Percentiles rank a stretch among this genome's conserved stretches.
Evolutionary conservation across 2,329 filamentous ascomycete species (phyloP).

Genomic region (Pseudocercospora crystallina): DNA sequence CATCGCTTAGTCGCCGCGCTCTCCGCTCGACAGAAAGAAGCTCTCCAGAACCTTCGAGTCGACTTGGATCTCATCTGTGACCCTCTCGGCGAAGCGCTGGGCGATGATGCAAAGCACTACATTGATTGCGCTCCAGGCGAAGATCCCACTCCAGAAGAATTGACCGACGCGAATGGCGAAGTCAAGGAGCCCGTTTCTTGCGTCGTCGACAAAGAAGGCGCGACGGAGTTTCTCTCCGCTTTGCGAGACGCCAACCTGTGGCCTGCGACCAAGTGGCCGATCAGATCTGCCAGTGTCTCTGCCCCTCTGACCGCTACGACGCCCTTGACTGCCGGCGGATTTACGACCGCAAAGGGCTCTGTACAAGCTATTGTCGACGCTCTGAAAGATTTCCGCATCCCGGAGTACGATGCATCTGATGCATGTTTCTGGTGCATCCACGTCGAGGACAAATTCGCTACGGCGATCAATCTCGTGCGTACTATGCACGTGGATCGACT

Average conservation of each 20-base stretch:
- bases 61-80: conserved; percentile 31
- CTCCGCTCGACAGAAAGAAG: conserved; percentile 16
- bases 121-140: conserved; percentile 31
- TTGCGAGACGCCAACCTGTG: conserved; percentile 30
- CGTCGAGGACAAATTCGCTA: conserved; percentile 24
- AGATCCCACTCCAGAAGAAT: conserved; percentile 19
- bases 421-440: conserved; percentile 31
- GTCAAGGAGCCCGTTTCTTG: conserved; percentile 14
- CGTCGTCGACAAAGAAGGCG: conserved; percentile 26
- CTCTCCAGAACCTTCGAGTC: conserved; percentile 11
- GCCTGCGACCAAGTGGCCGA: conserved; percentile 27
- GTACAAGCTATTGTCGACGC: conserved; percentile 10
- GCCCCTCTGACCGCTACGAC: conserved; percentile 25
- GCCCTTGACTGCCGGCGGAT: conserved; percentile 29
- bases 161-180: not conserved
- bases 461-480: conserved; percentile 22
- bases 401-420: conserved; percentile 29
- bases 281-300: not conserved
- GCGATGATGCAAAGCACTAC: conserved; percentile 27
- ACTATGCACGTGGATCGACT: conserved; percentile 26
- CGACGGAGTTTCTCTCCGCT: conserved; percentile 25
- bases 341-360: conserved; percentile 8
- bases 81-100: conserved; percentile 25
- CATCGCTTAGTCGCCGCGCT: conserved; percentile 17
- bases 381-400: conserved; percentile 23